Evolutionary conservation across 108 stramenopile species (phyloP).

Genomic region (Nitzschia sp.): DNA sequence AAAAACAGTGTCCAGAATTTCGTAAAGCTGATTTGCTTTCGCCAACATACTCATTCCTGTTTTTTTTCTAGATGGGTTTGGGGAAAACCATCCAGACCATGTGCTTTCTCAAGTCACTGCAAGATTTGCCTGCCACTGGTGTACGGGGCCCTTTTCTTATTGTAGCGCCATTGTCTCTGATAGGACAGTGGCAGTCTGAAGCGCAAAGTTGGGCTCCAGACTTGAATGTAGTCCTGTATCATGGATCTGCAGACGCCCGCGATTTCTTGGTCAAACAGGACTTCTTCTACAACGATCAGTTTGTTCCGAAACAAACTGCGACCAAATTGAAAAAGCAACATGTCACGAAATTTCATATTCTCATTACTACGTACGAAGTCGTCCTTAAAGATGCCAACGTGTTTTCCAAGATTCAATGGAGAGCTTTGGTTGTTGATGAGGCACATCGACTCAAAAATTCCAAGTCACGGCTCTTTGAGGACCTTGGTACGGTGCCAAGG

Average conservation of each 20-base stretch:
- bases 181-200: slow-evolving; percentile 95
- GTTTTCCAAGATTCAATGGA: slow-evolving; percentile 80
- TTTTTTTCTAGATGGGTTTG: slow-evolving; percentile 63
- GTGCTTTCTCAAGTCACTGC: slow-evolving; percentile 67
- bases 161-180: slow-evolving; percentile 86
- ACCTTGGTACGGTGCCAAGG: slow-evolving; percentile 70
- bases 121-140: slow-evolving; percentile 40
- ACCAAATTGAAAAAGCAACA: slow-evolving; percentile 70
- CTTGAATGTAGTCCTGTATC: slow-evolving; percentile 91
- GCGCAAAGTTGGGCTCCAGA: slow-evolving; percentile 91
- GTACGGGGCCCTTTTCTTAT: slow-evolving; percentile 92
- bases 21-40: neutral
- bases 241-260: slow-evolving; percentile 88
- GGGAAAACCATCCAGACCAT: slow-evolving; percentile 82
- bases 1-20: neutral
- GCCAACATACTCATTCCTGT: neutral
- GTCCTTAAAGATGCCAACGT: slow-evolving; percentile 80
- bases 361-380: slow-evolving; percentile 97
- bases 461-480: slow-evolving; percentile 72
- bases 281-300: slow-evolving; percentile 86
- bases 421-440: slow-evolving; percentile 93
- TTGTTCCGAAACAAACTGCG: slow-evolving; percentile 60
- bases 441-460: slow-evolving; percentile 89
- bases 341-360: slow-evolving; percentile 87
- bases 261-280: slow-evolving; percentile 85